phyloP scores from a whole-genome alignment of 805 yeast species.

The Metschnikowia shivogae region DNA sequence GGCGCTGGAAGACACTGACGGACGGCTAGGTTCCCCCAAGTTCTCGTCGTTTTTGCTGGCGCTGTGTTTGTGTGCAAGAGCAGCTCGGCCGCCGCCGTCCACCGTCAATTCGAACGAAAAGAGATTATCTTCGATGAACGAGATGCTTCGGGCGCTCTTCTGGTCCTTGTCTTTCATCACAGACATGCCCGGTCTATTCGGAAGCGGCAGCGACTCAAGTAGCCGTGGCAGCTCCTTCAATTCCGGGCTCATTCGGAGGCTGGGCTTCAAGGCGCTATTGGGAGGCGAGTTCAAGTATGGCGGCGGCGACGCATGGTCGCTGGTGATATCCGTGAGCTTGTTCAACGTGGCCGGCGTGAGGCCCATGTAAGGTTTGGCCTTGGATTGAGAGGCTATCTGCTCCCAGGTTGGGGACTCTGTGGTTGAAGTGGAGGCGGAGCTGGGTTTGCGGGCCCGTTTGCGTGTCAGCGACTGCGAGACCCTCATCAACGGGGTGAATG shows the following conservation, averaged over 20 bases:
- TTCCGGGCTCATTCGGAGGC: slow-evolving; percentile 2
- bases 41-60: neutral
- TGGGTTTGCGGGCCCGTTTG: slow-evolving; percentile 7
- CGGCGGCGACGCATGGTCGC: slow-evolving; percentile 11
- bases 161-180: slow-evolving; percentile 1
- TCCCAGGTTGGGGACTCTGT: slow-evolving; percentile 5
- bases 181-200: slow-evolving; percentile 1
- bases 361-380: neutral
- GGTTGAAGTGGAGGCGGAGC: neutral
- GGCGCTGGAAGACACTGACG: neutral
- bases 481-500: slow-evolving; percentile 42
- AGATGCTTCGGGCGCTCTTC: neutral
- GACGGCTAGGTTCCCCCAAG: neutral
- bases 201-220: slow-evolving; percentile 11
- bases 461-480: slow-evolving; percentile 28
- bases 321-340: slow-evolving; percentile 31
- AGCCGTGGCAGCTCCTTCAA: slow-evolving; percentile 1
- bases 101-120: slow-evolving; percentile 35
- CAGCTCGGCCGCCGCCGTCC: slow-evolving; percentile 41
- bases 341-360: slow-evolving; percentile 24
- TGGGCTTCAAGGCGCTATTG: slow-evolving; percentile 19
- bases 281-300: slow-evolving; percentile 12
- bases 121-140: slow-evolving; percentile 6
- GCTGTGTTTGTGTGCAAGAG: slow-evolving; percentile 19
- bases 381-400: neutral